Base-by-base conservation (phyloP, 306 rosid genomes). In the Dryas octopetala region DNA sequence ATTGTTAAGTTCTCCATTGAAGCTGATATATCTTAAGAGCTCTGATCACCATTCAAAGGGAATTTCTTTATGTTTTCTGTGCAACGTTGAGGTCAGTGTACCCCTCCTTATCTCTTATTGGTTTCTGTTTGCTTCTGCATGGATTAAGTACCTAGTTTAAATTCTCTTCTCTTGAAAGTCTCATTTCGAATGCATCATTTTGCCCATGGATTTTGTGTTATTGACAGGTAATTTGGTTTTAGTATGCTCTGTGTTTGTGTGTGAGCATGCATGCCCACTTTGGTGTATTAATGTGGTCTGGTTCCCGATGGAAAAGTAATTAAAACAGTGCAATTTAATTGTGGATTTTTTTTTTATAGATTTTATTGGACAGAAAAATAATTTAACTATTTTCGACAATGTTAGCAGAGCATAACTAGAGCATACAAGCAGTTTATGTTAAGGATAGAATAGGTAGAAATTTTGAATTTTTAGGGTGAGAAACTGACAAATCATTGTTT, bases 21-120 rank as follows among this genome's bases (percentile, higher is more conserved):
- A 80, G 81, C 89, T 93, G 69, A 78, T 79, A 57, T 85, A 87
- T 72, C 86, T 91, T 58, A 86, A 85, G 85, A 82, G 80, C 79
- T 89, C 92, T 15, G 86, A 88, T 75, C 80, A 77, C n/a, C 38
- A 75, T 58, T 70, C 73, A 71, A 84, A 86, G 77, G 90, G 82
- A 71, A 46, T 78, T 79, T 85, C 96, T 58, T 72, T 78, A 78
- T 80, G 70, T 82, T 84, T 90, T 73, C 85, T 86, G 59, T 81
- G 86, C 83, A 84, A 85, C 74, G 96, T 88, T 76, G 85, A 89
- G 97, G 93, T 91, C 72, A 74, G 86, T 63, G 73, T 57, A 45
- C 53, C 38, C 5, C 51, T 46, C 4, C 13, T 51, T 48, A 44
- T 64, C 32, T 52, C 23, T 45, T 44, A 45, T 12, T 13, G 19